Evolutionary conservation across 169 alveolate species (phyloP), one percentile per base, ranked within the genome.

Genomic region (Cytauxzoon felis): DNA sequence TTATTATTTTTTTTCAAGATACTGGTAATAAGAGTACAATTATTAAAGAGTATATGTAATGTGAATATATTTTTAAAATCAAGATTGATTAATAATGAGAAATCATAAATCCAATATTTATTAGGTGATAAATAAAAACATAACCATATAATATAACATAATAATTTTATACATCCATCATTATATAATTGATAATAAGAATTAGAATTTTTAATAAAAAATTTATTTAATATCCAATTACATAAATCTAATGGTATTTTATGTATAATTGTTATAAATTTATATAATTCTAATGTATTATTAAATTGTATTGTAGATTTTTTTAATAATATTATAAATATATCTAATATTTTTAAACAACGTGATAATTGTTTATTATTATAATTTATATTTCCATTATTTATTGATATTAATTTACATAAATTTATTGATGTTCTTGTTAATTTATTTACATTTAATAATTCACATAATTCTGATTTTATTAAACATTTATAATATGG

Each of bases 101-200:
- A 73, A 63, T 73, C 68, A 47, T 59, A 73, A 16, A 49, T 71
- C 52, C 23, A 49, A 23, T 51, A 57, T 21, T 69, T 64, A 26
- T 52, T 61, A 5, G 67, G 42, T 9, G 58, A 47, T n/a, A n/a
- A n/a, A 42, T 62, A 73, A 1, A 73, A 43, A 56, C 79, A 73
- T 13, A 73, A 42, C 83, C 83, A 73, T 52, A 73, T 3, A 0
- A 43, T 23, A 54, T 73, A 41, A 24, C 83, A 73, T 57, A 63
- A 63, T 19, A 73, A 78, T 47, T 56, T 60, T 63, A 53, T 66
- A 6, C 38, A 56, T 24, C 83, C 83, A 57, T 36, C 48, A 13
- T 62, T 64, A 27, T 73, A 30, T 19, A 47, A 7, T 49, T 54
- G 3, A 11, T 23, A 41, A 27, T 62, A 54, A 24, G 50, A 23